Base-by-base conservation (phyloP, 179 eudicot species). In the Vitellaria paradoxa region DNA sequence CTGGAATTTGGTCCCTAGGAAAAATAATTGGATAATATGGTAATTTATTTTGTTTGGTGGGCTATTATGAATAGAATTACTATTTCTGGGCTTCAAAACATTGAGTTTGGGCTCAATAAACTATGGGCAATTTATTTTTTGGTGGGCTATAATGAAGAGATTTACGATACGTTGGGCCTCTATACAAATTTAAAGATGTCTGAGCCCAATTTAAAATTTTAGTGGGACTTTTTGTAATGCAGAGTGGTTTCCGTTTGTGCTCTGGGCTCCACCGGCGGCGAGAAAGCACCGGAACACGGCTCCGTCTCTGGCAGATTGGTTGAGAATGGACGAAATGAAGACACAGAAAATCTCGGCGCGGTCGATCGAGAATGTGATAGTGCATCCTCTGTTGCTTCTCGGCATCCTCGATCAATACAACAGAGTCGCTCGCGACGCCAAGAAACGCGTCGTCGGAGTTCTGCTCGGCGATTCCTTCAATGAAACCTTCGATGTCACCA, bases 391-490 rank as follows among this genome's bases (percentile, higher is more conserved):
- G n/a, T 97, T 95, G 9, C 86, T 95, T 1, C 87, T 95, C 13
- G 93, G 99, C 86, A 90, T 91, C 71, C 98, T 95, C 55, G 99
- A 95, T 76, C 94, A 95, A 86, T 95, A 93, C 88, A 91, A 95
- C 71, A 83, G 99, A 23, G 99, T 95, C 68, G 99, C 99, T 1
- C 91, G 91, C 50, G 99, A 94, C 78, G 90, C 97, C 14, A 87
- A 84, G 78, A 94, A 93, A 81, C 97, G 98, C 46, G 97, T 94
- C 26, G 91, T 95, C 64, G 99, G 99, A 2, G 93, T 95, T 49
- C 80, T 95, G 62, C 93, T 95, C 11, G 99, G 99, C 5, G 81
- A 88, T 56, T 78, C 99, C 4, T 88, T 74, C 75, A 88, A 85
- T 69, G 99, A 98, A 73, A 88, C 88, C 65, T 95, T 95, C 50